Base-by-base conservation (phyloP, 306 rosid genomes). In the Trifolium repens region DNA sequence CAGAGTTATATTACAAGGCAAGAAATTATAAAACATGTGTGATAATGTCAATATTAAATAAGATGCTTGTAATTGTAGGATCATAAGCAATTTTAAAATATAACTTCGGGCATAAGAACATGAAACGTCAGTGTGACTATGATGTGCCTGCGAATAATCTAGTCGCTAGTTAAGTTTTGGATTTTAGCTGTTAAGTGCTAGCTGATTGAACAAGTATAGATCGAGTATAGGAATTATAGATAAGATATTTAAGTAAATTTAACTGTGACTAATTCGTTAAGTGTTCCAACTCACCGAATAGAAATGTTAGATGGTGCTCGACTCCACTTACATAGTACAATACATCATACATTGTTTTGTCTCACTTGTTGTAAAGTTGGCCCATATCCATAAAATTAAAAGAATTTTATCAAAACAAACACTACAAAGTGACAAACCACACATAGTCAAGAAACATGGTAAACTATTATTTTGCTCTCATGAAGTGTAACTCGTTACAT, bases 1-100 rank as follows among this genome's bases (percentile, higher is more conserved):
- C 76, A 37, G 78, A 80, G 44, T 80, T 35, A 75, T 34, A 49
- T 65, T 72, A 59, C 34, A 75, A 17, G 15, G 61, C 16, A 12
- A 22, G 30, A 16, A 64, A 61, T 32, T 62, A 75, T 71, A 32
- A 62, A 30, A 70, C 43, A 59, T 43, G 47, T 3, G 17, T 49
- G 67, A 43, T 43, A 34, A 82, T 15, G 42, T 26, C 37, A 69
- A 75, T 30, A 50, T 68, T 43, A 47, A 73, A 78, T 32, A 50
- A 77, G 67, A 65, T 67, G 44, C 42, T 54, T 15, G 70, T 27
- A 55, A 60, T 47, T n/a, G 69, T 27, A 66, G 62, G 39, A 6
- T 8, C 64, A 75, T 52, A 77, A 64, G 19, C 73, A 55, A 60
- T 19, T 59, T 68, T 14, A 24, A 52, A 73, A 81, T 69, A 64